Conservation (phyloP, 805 yeast species). For the Yamadazyma olivae region DNA sequence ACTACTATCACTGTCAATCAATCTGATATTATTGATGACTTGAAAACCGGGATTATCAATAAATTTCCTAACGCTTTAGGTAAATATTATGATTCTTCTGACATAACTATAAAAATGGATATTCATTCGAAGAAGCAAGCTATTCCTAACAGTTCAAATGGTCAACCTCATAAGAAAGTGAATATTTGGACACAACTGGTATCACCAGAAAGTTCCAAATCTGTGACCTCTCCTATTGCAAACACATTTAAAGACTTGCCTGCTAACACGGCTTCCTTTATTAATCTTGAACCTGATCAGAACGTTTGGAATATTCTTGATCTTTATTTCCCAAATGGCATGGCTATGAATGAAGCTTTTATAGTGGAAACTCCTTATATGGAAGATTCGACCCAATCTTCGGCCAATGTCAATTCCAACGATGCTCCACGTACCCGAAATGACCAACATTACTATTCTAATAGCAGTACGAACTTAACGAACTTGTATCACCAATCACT, state of each 20-base stretch:
- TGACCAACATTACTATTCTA: constrained; percentile 1
- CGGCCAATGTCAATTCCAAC: not conserved
- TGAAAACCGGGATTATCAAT: constrained; percentile 59
- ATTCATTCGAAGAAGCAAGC: constrained; percentile 12
- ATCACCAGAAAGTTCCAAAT: constrained; percentile 14
- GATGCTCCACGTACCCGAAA: too few species aligned
- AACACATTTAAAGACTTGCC: constrained; percentile 11
- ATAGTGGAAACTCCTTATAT: constrained; percentile 48
- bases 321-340: constrained; percentile 60
- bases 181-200: constrained; percentile 11
- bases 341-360: constrained; percentile 64
- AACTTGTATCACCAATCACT: constrained; percentile 10
- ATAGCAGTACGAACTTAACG: constrained; percentile 6
- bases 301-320: constrained; percentile 58
- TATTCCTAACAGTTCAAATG: constrained; percentile 4
- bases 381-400: constrained; percentile 2
- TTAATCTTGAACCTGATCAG: constrained; percentile 56
- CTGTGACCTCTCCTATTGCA: constrained; percentile 11
- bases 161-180: constrained; percentile 12
- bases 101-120: constrained; percentile 43
- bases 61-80: constrained; percentile 71
- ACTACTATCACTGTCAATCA: constrained; percentile 65
- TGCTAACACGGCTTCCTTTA: not conserved
- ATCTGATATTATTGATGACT: constrained; percentile 74
- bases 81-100: constrained; percentile 64